Percentiles rank a stretch among this genome's conserved stretches.
Evolutionary conservation across 2,329 filamentous ascomycete species (phyloP).

Genomic region (Trichoderma koningiopsis): DNA sequence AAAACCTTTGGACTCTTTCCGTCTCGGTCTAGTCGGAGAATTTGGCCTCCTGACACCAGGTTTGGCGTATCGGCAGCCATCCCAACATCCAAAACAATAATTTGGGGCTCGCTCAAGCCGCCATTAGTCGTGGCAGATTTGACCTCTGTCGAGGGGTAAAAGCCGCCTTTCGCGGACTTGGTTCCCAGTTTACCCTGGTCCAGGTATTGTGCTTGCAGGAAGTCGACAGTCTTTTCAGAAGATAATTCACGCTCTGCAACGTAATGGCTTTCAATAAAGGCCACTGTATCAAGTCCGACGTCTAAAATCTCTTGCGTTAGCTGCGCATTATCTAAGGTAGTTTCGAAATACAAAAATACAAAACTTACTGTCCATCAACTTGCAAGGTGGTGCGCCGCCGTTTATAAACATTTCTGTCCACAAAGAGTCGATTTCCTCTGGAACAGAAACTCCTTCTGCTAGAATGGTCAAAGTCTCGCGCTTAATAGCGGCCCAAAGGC

Average conservation of each 20-base stretch:
- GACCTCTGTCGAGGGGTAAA: neutral
- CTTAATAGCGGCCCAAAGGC: constrained; percentile 60
- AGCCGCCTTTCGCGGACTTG: neutral
- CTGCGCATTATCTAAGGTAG: neutral
- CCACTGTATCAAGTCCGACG: constrained; percentile 57
- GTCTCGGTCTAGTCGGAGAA: neutral
- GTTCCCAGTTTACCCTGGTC: neutral
- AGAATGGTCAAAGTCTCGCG: constrained; percentile 53
- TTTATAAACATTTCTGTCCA: constrained; percentile 44
- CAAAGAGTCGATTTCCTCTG: constrained; percentile 52
- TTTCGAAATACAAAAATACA: accelerated
- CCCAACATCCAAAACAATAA: constrained; percentile 4
- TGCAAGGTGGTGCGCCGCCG: constrained; percentile 31
- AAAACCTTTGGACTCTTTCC: constrained; percentile 26
- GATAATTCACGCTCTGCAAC: constrained; percentile 50
- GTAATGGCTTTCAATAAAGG: constrained; percentile 57
- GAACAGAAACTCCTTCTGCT: constrained; percentile 51
- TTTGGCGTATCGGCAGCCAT: neutral
- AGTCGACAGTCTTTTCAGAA: constrained; percentile 2
- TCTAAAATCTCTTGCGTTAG: neutral
- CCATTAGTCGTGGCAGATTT: neutral
- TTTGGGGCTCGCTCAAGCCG: neutral
- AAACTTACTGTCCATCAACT: constrained; percentile 44
- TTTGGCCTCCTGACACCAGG: neutral
- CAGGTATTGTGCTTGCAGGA: neutral